These are phyloP conservation scores for Tolypocladium pustulatum DNA, from an alignment of 2,329 filamentous ascomycete species.

Conservation along the genomic window DNA sequence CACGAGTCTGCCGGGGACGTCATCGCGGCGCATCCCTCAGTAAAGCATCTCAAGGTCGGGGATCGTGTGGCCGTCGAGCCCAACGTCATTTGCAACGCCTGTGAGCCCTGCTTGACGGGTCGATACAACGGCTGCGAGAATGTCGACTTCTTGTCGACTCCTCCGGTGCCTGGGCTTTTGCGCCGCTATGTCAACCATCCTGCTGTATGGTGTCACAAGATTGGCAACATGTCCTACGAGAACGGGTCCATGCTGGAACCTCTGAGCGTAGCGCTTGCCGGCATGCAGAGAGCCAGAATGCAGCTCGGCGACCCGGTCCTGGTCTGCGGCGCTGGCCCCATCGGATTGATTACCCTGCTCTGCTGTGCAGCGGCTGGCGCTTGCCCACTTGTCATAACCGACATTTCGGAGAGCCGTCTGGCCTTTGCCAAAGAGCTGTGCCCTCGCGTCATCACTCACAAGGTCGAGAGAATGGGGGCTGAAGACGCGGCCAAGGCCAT, in stretches of 20 bases:
- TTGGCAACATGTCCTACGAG: slow-evolving; percentile 84
- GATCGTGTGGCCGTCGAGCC: slow-evolving; percentile 92
- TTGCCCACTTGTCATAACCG: slow-evolving; percentile 84
- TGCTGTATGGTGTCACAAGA: slow-evolving; percentile 92
- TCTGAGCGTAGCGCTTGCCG: slow-evolving; percentile 78
- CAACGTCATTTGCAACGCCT: slow-evolving; percentile 83
- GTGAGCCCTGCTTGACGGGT: slow-evolving; percentile 83
- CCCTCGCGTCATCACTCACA: slow-evolving; percentile 70
- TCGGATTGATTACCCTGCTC: slow-evolving; percentile 79
- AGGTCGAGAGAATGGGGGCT: slow-evolving; percentile 55
- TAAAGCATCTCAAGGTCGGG: slow-evolving; percentile 67
- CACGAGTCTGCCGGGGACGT: slow-evolving; percentile 86
- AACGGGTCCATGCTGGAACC: slow-evolving; percentile 87
- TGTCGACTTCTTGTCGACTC: slow-evolving; percentile 82
- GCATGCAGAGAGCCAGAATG: slow-evolving; percentile 72
- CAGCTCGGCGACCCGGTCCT: slow-evolving; percentile 78
- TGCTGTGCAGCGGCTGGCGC: slow-evolving; percentile 81
- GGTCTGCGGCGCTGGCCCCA: slow-evolving; percentile 87
- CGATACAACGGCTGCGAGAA: slow-evolving; percentile 90
- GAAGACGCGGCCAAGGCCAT: slow-evolving; percentile 68
- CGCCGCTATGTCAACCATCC: slow-evolving; percentile 93
- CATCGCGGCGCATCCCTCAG: slow-evolving; percentile 71
- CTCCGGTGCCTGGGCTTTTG: slow-evolving; percentile 76
- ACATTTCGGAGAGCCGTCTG: slow-evolving; percentile 80
- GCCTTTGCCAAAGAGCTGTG: slow-evolving; percentile 77